Evolutionary conservation across 1,139 yeast genomes (phyloP).

Genomic region (Pneumocystis sp.): DNA sequence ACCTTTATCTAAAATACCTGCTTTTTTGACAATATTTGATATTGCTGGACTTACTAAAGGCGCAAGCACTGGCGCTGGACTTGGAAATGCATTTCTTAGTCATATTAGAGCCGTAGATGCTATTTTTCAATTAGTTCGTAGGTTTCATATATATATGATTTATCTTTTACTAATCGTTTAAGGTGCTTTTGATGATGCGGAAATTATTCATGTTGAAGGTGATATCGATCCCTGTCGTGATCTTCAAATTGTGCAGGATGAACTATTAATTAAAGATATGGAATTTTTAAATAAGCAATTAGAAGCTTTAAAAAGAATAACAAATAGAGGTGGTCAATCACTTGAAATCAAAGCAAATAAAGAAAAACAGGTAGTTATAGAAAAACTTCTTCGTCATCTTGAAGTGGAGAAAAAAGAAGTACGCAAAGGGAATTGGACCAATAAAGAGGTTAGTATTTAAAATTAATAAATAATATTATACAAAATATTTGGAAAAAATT

Average conservation of each 20-base stretch:
- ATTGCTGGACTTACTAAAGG: constrained; percentile 98
- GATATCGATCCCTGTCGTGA: constrained; percentile 95
- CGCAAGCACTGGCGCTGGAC: constrained; percentile 95
- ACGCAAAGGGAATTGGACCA: constrained; percentile 79
- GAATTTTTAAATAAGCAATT: constrained; percentile 86
- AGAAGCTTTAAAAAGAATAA: constrained; percentile 72
- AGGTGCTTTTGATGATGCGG: constrained; percentile 85
- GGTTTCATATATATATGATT: neutral
- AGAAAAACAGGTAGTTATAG: constrained; percentile 76
- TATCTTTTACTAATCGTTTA: neutral
- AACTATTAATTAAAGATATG: constrained; percentile 88
- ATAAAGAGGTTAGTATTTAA: constrained; percentile 61
- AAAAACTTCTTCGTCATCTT: constrained; percentile 57
- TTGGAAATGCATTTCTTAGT: constrained; percentile 94
- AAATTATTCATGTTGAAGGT: constrained; percentile 93
- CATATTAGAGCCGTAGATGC: constrained; percentile 98
- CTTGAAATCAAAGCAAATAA: constrained; percentile 87
- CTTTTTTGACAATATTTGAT: constrained; percentile 84
- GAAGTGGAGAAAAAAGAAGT: constrained; percentile 69
- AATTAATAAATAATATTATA: neutral
- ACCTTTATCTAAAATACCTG: constrained; percentile 82
- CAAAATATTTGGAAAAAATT: neutral
- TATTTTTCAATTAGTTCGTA: constrained; percentile 88
- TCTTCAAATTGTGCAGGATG: constrained; percentile 80
- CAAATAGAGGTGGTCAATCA: constrained; percentile 90